Evolutionary conservation across 495 filamentous ascomycete species (phyloP).

Genomic region (Podospora pseudopauciseta): DNA sequence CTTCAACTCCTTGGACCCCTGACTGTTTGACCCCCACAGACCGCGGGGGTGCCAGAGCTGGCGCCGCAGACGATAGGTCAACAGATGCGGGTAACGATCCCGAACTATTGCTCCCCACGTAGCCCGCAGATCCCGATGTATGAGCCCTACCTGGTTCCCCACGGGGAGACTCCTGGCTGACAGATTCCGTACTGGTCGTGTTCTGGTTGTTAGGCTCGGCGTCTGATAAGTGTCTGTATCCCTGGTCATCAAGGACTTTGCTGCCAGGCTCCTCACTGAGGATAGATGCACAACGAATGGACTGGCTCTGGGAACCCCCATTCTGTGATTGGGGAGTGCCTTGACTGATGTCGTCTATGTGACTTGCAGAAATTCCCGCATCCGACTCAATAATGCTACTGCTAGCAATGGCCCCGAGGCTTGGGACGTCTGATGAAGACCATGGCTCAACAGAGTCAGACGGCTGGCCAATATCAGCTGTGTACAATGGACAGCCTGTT

Average conservation of each 20-base stretch:
- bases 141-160: background rate
- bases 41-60: background rate
- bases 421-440: background rate
- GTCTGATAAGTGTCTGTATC: background rate
- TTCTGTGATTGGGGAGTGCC: background rate
- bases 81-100: background rate
- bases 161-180: background rate
- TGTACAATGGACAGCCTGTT: background rate
- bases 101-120: constrained; percentile 11
- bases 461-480: background rate
- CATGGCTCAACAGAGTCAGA: background rate
- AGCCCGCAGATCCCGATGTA: background rate
- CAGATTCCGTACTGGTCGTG: background rate
- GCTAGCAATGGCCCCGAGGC: background rate
- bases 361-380: background rate
- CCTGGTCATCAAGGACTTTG: background rate
- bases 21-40: constrained; percentile 7
- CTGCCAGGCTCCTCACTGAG: background rate
- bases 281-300: background rate
- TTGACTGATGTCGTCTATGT: background rate
- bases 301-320: background rate
- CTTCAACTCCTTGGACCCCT: constrained; percentile 8
- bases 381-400: background rate
- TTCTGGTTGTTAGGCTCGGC: background rate
- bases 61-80: constrained; percentile 9